Base-by-base conservation (phyloP, 768 basidiomycete species). In the Paxillus rubicundulus region DNA sequence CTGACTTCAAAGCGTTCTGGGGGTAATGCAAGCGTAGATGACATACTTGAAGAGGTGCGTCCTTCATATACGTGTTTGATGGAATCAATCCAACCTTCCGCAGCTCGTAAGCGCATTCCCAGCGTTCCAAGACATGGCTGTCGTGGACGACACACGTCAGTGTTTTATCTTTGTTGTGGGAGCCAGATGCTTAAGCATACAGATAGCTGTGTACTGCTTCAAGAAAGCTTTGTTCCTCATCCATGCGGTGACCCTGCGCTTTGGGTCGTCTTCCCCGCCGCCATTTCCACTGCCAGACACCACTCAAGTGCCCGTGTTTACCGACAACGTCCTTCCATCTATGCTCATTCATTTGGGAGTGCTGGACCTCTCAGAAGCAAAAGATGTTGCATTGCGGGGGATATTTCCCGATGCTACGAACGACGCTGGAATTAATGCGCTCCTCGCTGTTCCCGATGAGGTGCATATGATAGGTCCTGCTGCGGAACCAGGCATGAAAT, bases 211-310 rank as follows among this genome's bases (percentile, higher is more conserved):
- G 20, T 94, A 91, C 70, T 82, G 89, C 63, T 91, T 92, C 78
- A 93, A 92, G 70, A 96, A 94, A 64, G 91, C 88, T 2, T 73
- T 96, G 30, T 91, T 92, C 69, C 78, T 94, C 47, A 74, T 92
- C 47, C 82, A 89, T 56, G 84, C 82, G 21, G 70, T 94, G 46
- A 71, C 68, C 21, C 66, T 85, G 40, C 84, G 89, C 41, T 93
- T 93, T 72, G 79, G 80, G 45, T 70, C 79, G 7, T 64, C 73
- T 40, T 69, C 77, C 10, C 73, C 79, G 3, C 67, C 78, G 17
- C 76, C 82, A 12, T 84, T 90, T 61, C 82, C 83, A 24, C 67
- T 89, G 14, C 87, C 86, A 40, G 73, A 76, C 45, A 86, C 84
- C 3, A 68, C 68, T 21, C 70, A 73, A 49, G 69, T 84, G 41